Conservation (phyloP, 495 filamentous ascomycete species). For the Penicillium antarcticum region DNA sequence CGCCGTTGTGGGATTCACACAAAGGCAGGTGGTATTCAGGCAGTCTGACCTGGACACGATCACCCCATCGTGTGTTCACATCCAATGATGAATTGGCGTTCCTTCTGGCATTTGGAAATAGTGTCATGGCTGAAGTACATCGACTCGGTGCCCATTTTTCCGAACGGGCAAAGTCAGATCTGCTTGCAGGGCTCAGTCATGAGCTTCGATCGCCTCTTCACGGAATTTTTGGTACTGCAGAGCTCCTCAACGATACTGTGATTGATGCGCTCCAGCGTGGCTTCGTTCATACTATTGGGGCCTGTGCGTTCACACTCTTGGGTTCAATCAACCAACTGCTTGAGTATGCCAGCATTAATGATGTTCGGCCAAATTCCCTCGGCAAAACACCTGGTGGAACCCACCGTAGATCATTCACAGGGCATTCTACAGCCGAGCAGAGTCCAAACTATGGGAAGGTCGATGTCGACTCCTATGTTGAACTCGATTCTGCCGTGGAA, state of each 20-base stretch:
- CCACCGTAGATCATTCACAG: not conserved
- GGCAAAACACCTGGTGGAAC: not conserved
- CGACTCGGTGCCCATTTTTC: conserved; percentile 42
- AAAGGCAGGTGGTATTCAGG: conserved; percentile 18
- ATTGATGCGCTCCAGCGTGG: conserved; percentile 47
- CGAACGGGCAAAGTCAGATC: conserved; percentile 54
- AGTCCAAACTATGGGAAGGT: not conserved
- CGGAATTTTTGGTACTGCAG: conserved; percentile 55
- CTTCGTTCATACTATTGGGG: conserved; percentile 58
- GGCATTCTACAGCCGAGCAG: not conserved
- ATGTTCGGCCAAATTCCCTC: conserved; percentile 8
- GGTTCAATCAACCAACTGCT: conserved; percentile 65
- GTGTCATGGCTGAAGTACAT: conserved; percentile 57
- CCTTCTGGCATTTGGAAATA: conserved; percentile 52
- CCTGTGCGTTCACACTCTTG: conserved; percentile 59
- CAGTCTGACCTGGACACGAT: conserved; percentile 50
- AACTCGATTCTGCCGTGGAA: conserved; percentile 46
- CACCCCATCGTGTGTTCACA: conserved; percentile 34
- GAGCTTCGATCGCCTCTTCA: conserved; percentile 64
- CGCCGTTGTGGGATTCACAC: conserved; percentile 20
- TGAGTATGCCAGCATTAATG: conserved; percentile 41
- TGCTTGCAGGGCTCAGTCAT: conserved; percentile 64
- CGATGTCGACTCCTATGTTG: conserved; percentile 4
- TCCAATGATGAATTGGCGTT: conserved; percentile 41
- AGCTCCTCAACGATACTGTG: conserved; percentile 55